Base-by-base conservation (phyloP, 2,329 filamentous ascomycete genomes). In the Fusarium sp. region DNA sequence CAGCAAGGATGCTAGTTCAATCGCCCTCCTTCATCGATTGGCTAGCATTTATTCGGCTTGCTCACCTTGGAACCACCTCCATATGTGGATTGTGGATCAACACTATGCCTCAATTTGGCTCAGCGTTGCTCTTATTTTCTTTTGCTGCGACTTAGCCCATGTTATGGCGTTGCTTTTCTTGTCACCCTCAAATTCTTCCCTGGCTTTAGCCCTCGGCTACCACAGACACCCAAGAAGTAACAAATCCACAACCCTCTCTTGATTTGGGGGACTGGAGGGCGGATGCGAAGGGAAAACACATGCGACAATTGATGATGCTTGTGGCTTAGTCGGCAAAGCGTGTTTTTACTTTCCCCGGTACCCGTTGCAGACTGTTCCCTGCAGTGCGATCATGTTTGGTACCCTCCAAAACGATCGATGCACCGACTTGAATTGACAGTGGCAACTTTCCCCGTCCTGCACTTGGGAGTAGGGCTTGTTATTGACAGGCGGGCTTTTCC, bases 21-120 rank as follows among this genome's bases (percentile, higher is more conserved):
- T 66, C 43, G 70, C 72, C 70, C 53, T 71, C 52, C 51, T 42
- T 34, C 52, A 68, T 66, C 66, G 70, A 73, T 74, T 74, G 72
- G 72, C 42, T 36, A 65, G 46, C 54, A 58, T 63, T 71, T 51
- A 44, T 53, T 58, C 46, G 62, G 61, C 46, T 54, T 65, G 53
- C 26, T 65, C 61, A 59, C 51, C 36, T 49, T 52, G 60, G 66
- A 72, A 66, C 66, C 54, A 70, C 60, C 56, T 71, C 69, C 51
- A 57, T 43, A 61, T 66, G 69, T 71, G 71, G 69, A 53, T 36
- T 66, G 36, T 58, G 62, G 62, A 63, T 51, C 45, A 62, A 46
- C 56, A 52, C 63, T 54, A 58, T 73, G 48, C 54, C 61, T 72
- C 55, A 60, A 71, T 68, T 53, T 60, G 56, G 69, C 26, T 46